These are phyloP conservation scores for Kuraishia ogatae DNA, from an alignment of 805 yeast species.

Conservation along the genomic window DNA sequence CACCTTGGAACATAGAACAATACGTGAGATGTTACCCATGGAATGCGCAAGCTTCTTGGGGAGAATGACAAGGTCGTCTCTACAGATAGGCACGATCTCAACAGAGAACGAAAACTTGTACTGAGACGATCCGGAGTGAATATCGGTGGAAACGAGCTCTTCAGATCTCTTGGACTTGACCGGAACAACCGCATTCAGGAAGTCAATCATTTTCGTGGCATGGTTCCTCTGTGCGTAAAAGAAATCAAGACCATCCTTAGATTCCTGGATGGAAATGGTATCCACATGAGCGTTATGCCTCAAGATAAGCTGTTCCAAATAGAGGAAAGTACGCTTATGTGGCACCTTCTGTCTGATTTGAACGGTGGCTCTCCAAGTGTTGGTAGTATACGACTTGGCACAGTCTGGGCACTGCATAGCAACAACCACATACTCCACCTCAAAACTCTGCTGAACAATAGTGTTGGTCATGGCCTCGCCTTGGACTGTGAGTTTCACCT, in stretches of 20 bases:
- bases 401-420: conserved; percentile 99
- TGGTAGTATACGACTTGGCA: conserved; percentile 93
- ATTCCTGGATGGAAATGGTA: conserved; percentile 87
- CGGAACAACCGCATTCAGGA: conserved; percentile 79
- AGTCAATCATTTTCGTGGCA: conserved; percentile 91
- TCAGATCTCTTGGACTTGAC: conserved; percentile 75
- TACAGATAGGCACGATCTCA: conserved; percentile 93
- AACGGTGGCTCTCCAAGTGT: conserved; percentile 97
- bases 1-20: conserved; percentile 78
- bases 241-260: conserved; percentile 92
- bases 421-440: conserved; percentile 85
- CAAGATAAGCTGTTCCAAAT: conserved; percentile 89
- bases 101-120: conserved; percentile 90
- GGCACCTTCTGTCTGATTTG: conserved; percentile 97
- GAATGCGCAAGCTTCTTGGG: conserved; percentile 82
- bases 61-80: conserved; percentile 88
- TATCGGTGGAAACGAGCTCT: conserved; percentile 86
- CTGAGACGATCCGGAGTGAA: conserved; percentile 79
- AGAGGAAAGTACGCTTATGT: conserved; percentile 93
- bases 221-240: conserved; percentile 83
- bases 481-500: conserved; percentile 87
- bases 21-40: conserved; percentile 72
- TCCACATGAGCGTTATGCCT: conserved; percentile 90
- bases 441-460: conserved; percentile 88
- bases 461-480: conserved; percentile 94